Base-by-base conservation (phyloP, 2,329 filamentous ascomycete species). In the Amauroascus verrucosus region DNA sequence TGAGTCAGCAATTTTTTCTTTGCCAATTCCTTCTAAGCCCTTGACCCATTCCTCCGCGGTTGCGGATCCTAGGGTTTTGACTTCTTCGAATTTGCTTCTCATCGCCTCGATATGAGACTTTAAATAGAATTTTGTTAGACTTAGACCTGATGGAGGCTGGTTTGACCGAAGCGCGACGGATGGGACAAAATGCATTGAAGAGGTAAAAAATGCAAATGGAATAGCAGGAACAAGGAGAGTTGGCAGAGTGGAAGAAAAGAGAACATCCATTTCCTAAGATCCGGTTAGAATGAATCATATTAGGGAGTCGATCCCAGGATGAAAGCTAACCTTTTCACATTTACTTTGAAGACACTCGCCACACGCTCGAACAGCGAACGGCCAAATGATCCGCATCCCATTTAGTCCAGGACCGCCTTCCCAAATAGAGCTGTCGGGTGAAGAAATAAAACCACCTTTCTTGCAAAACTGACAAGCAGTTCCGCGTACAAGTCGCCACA, bases 21-120 rank as follows among this genome's bases (percentile, higher is more conserved):
- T 79, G 8, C 85, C 84, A 54, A 80, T 76, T 26, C 71, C 72
- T 41, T 82, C 78, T 2, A 93, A 75, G 8, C 86, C 86, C 67
- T 90, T 90, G 28, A 82, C 74, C 86, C 87, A 93, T 66, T 90
- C 86, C 60, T 88, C 84, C 3, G 79, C 77, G 9, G 83, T 79
- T 40, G 83, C 82, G 43, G 76, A 61, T n/a, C 86, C 85, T 59
- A 87, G 76, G n/a, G 73, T 69, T 60, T 80, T 79, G 51, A 83
- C 85, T 4, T 79, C 72, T 41, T 79, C 71, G 59, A 87, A 81
- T 61, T 87, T 81, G 30, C 71, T 64, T 54, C 78, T 77, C 58
- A 90, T 76, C 6, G 75, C 73, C 24, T 82, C 75, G 33, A 88
- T 75, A 54, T 89, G 79, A 24, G 72, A 64, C 44, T 76, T 77